Evolutionary conservation across 2,329 filamentous ascomycete species (phyloP), one percentile per base, ranked within the genome.

Genomic region (Tolypocladium sp.): DNA sequence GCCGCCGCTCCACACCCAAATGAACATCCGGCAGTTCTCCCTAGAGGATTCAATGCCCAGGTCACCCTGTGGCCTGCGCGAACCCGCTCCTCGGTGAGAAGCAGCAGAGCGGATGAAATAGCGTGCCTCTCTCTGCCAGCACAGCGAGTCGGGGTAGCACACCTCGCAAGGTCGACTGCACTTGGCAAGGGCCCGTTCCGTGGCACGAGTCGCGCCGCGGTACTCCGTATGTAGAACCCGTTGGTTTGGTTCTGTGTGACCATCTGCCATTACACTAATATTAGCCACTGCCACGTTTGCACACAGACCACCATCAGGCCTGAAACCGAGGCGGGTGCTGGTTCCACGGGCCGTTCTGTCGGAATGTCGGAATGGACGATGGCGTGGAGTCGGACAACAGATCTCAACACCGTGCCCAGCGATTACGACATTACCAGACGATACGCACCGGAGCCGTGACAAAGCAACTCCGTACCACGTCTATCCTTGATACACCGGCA

Each of bases 91-190:
- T n/a, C 27, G 46, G 17, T 10, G 46, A n/a, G 46, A n/a, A 17
- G 30, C 17, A n/a, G 27, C 17, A 33, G 17, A 51, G 38, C 27
- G 27, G 15, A 3, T 12, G 46, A 20, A 20, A 40, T 40, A 3
- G 38, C 17, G 38, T 38, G n/a, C n/a, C n/a, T n/a, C 15, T 27
- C 44, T 60, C 56, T 63, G 56, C 54, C 58, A 63, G 49, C 38
- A 42, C 27, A 40, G 27, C 25, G 51, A 62, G 57, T 51, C 52
- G 58, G 33, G 41, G 59, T 33, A 35, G 53, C 38, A 58, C 54
- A 60, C 38, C 61, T 73, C 70, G 70, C 71, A 73, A 73, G 68
- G 62, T 61, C 66, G 64, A 62, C 71, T 71, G 57, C 58, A 70
- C 67, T 71, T 66, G 70, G 71, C 64, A 70, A 70, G 64, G 49